Base-by-base conservation (phyloP, 129 eudicot genomes). In the Glebionis coronaria region DNA sequence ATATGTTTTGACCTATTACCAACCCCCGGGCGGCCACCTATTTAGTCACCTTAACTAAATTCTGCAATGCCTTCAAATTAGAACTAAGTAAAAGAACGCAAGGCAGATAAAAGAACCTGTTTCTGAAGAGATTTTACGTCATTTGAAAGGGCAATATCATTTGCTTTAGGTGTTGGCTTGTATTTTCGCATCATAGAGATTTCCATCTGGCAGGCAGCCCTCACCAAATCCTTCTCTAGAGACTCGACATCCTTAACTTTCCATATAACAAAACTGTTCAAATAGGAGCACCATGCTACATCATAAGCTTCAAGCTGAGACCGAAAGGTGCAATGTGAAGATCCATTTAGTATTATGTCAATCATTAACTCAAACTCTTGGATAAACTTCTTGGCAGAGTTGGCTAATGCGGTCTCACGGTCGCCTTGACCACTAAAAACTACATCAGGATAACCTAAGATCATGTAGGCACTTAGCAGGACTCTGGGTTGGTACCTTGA, bases 171-270 rank as follows among this genome's bases (percentile, higher is more conserved):
- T 18, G 87, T 81, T 64, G 83, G 55, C 75, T 87, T 89, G 83
- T 91, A 87, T 16, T 85, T 94, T 51, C 74, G 93, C 69, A 94
- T 87, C 95, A 94, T 94, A 25, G 97, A 90, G 42, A 87, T 82
- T 80, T 94, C 99, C 74, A 94, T 82, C 46, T 82, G 90, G 79
- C 97, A 90, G 20, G 99, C 95, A 61, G 97, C 99, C 73, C 87
- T 83, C 66, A 94, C 94, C 83, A 94, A 82, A 85, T 94, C 99
- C 78, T 85, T 83, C 82, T 83, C 97, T 42, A 94, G 77, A 8
- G 95, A 76, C 73, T 77, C 88, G 2, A 95, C 99, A 81, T 94
- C 97, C 73, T 94, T 94, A n/a, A 81, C 93, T 76, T 94, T 90
- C 99, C 99, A 94, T 51, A 90, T 88, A 71, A 85, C 97, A 81